Base-by-base conservation (phyloP, 2,329 filamentous ascomycete genomes). In the Clonostachys sp. region DNA sequence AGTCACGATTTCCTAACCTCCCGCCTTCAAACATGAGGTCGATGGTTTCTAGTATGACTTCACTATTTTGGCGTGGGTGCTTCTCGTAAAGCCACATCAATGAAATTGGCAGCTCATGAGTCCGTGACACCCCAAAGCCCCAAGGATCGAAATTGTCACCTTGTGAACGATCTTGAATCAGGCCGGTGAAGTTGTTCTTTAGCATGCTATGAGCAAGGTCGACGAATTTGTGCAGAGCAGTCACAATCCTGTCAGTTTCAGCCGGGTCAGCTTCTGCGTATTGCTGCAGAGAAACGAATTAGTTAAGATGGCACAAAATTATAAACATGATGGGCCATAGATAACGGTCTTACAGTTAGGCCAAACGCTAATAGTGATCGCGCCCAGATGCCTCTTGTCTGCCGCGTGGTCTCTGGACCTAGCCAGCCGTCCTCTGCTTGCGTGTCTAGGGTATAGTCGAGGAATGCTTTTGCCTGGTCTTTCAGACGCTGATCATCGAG, bases 351-450 rank as follows among this genome's bases (percentile, higher is more conserved):
- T 35, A 47, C 45, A n/a, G 41, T 33, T 14, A 43, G 17, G 7
- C 41, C 46, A 17, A 44, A 33, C 14, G 17, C 34, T 30, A 48
- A 16, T 12, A 38, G 35, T 13, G 18, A 74, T 13, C 77, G 62
- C 5, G 69, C 78, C 79, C 78, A 81, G 41, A 82, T 65, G 35
- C 75, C 71, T 45, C 77, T 61, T 16, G 63, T 65, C 8, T 65
- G 55, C 3, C 63, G 53, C 1, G 42, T 49, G 14, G 61, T 67
- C 59, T 81, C 78, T 0, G 75, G 75, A 0, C 79, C 78, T 17
- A 83, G 58, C 80, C 80, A 83, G 8, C 80, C 80, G 62, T 83
- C 79, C 2, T 55, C 51, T 30, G 69, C 67, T 49, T 80, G 76
- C 40, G 36, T 30, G n/a, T 48, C 41, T 14, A 83, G 60, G 3